These are phyloP conservation scores for Warburgia ugandensis DNA, from an alignment of 164 flowering plant species.

Conservation along the genomic window DNA sequence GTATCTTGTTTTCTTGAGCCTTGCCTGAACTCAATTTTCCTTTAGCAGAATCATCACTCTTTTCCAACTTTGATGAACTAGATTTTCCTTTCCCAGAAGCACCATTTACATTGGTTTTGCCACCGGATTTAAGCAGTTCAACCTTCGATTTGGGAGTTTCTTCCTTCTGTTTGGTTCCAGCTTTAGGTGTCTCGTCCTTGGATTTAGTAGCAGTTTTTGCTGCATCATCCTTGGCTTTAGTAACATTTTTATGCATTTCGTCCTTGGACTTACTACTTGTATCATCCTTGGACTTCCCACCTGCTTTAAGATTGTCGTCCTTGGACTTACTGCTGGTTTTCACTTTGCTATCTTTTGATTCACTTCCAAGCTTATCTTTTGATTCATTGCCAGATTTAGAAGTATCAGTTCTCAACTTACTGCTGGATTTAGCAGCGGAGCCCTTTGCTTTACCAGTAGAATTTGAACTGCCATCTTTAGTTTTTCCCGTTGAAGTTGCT, in stretches of 20 bases:
- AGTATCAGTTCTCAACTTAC: too few species aligned
- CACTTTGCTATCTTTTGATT: too few species aligned
- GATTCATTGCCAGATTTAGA: too few species aligned
- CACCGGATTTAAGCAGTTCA: too few species aligned
- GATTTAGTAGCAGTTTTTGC: constrained; percentile 3
- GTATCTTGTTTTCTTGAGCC: constrained; percentile 19
- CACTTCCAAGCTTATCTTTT: too few species aligned
- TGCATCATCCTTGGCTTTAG: constrained; percentile 8
- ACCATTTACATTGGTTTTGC: constrained; percentile 15
- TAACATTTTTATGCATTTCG: too few species aligned
- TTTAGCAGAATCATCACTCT: constrained; percentile 16
- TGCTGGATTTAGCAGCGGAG: constrained; percentile 20
- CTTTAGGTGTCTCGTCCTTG: constrained; percentile 11
- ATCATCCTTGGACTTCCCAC: constrained; percentile 14
- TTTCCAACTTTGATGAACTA: constrained; percentile 4
- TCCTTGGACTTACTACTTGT: too few species aligned
- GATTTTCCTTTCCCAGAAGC: constrained; percentile 15
- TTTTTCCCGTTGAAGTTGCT: constrained; percentile 52
- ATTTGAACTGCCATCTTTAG: constrained; percentile 36
- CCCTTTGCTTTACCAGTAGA: constrained; percentile 24
- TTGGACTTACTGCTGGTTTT: too few species aligned
- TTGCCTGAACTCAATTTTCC: constrained; percentile 10
- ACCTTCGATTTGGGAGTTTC: too few species aligned
- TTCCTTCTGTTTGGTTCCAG: too few species aligned
- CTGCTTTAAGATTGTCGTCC: constrained; percentile 17